Conservation (phyloP, 495 filamentous ascomycete genomes). For the Elaphomyces granulatus region DNA sequence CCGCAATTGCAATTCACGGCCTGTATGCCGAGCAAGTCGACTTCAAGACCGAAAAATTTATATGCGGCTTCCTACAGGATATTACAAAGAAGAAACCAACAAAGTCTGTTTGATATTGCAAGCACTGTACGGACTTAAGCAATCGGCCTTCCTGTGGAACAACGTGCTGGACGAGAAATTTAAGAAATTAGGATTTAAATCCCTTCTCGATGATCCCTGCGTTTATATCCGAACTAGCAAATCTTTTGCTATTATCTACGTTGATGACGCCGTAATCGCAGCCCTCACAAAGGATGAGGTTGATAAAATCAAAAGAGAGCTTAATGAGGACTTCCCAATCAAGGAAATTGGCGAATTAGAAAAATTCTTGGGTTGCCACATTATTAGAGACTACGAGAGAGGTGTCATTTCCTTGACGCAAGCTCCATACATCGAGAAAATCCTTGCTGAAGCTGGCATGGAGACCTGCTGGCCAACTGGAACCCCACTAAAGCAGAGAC, state of each 20-base stretch:
- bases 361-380: not conserved
- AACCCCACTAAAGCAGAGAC: not conserved
- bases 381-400: not conserved
- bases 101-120: not conserved
- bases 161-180: not conserved
- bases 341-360: not conserved
- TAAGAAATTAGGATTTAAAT: not conserved
- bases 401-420: not conserved
- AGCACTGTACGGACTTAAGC: not conserved
- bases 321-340: not conserved
- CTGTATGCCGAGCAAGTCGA: not conserved
- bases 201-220: slow-evolving; percentile 1
- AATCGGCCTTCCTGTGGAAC: not conserved
- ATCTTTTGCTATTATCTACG: not conserved
- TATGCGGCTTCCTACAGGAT: not conserved
- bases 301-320: not conserved
- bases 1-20: not conserved
- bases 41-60: not conserved
- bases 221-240: not conserved
- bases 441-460: not conserved
- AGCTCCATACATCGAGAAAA: not conserved
- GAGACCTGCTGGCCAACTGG: not conserved
- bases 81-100: not conserved
- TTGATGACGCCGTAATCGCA: slow-evolving; percentile 1
- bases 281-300: not conserved